Evolutionary conservation across 495 filamentous ascomycete species (phyloP).

Genomic region (Pyronema domesticum): DNA sequence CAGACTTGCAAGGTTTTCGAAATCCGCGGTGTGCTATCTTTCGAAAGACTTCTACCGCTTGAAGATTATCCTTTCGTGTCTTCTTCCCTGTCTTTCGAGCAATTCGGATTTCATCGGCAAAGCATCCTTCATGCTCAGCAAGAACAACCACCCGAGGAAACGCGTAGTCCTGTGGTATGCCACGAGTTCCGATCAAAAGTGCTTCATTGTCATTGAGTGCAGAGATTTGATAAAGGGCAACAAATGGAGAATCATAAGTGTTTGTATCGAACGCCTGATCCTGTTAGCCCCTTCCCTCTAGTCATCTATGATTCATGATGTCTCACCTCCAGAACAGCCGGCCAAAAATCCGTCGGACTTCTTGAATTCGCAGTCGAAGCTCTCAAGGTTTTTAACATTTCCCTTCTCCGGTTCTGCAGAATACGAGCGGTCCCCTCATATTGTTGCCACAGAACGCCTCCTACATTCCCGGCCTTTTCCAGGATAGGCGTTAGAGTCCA

Average conservation of each 20-base stretch:
- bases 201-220: background rate
- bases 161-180: background rate
- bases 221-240: background rate
- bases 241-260: slow-evolving; percentile 1
- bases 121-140: background rate
- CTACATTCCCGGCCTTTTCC: slow-evolving; percentile 4
- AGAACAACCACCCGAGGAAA: background rate
- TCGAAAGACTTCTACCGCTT: background rate
- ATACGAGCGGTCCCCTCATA: background rate
- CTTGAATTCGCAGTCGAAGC: background rate
- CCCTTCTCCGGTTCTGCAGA: background rate
- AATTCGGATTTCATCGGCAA: background rate
- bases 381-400: background rate
- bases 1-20: slow-evolving; percentile 12
- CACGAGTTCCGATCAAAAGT: background rate
- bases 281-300: background rate
- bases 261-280: background rate
- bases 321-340: slow-evolving; percentile 1
- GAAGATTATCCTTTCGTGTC: background rate
- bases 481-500: slow-evolving; percentile 4
- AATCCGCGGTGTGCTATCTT: slow-evolving; percentile 11
- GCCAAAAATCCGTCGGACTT: background rate
- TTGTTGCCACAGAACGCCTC: slow-evolving; percentile 4
- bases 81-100: background rate
- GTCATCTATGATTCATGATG: background rate